Conservation (phyloP, 1,284 basidiomycete species). For the Microbotryum intermedium region DNA sequence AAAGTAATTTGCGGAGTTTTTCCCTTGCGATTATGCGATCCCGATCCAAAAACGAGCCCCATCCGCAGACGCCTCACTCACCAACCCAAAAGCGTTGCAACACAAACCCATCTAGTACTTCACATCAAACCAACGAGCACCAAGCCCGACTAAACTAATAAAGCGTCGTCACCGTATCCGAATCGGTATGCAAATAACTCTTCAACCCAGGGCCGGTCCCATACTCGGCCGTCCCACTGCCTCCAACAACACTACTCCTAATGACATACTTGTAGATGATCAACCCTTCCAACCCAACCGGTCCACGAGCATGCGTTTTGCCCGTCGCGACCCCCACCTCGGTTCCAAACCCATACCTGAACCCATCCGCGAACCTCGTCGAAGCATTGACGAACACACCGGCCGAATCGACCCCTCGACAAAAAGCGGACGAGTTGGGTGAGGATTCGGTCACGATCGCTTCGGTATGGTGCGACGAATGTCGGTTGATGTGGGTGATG, state of each 20-base stretch:
- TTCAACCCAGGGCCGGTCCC: conserved; percentile 62
- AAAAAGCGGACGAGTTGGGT: conserved; percentile 61
- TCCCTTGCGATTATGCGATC: no score
- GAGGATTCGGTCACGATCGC: conserved; percentile 78
- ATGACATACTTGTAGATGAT: conserved; percentile 90
- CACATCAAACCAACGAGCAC: no score
- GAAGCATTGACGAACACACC: conserved; percentile 91
- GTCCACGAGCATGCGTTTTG: conserved; percentile 90
- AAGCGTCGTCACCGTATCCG: not conserved
- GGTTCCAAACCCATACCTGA: conserved; percentile 92
- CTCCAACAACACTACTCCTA: conserved; percentile 58
- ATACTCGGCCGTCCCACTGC: conserved; percentile 74
- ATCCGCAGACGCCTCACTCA: no score
- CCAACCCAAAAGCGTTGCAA: no score
- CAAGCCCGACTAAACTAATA: no score
- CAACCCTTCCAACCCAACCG: conserved; percentile 83
- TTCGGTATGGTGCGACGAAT: conserved; percentile 94
- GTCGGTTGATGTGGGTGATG: conserved; percentile 80
- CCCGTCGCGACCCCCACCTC: conserved; percentile 98
- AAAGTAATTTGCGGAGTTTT: no score
- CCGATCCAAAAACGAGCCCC: no score
- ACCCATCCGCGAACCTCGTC: conserved; percentile 94
- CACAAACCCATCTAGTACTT: no score
- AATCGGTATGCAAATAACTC: conserved; percentile 57
- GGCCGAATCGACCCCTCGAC: conserved; percentile 78